phyloP scores from a whole-genome alignment of 2,329 filamentous ascomycete genomes.

The Zymoseptoria ardabiliae region DNA sequence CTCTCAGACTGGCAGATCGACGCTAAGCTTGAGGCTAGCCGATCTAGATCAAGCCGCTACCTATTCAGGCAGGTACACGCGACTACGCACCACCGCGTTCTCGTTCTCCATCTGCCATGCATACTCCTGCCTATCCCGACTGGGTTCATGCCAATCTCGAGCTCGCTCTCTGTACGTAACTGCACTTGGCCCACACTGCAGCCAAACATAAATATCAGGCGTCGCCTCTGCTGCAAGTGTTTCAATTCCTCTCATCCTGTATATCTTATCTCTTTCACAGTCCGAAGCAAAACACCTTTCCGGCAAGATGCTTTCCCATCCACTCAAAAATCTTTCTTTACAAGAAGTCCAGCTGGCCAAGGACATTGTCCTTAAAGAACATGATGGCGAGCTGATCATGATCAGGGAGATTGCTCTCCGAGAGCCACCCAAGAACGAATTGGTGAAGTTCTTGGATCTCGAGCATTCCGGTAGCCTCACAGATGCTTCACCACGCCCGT shows the following conservation, averaged over 20 bases:
- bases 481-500: conserved; percentile 18
- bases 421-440: conserved; percentile 25
- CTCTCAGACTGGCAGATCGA: neutral
- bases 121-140: no score
- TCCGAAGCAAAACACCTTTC: neutral
- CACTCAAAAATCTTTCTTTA: conserved; percentile 17
- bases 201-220: neutral
- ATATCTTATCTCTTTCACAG: neutral
- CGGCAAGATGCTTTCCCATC: conserved; percentile 11
- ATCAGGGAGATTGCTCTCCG: conserved; percentile 26
- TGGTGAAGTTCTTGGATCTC: conserved; percentile 22
- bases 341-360: conserved; percentile 18
- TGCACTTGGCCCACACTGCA: neutral
- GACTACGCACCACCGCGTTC: neutral
- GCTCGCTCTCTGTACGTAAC: no score
- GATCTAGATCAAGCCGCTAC: neutral
- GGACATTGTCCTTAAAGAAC: conserved; percentile 16
- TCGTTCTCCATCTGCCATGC: no score
- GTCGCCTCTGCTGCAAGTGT: neutral
- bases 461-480: conserved; percentile 23
- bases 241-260: neutral
- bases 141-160: no score
- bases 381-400: conserved; percentile 19
- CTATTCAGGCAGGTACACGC: neutral
- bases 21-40: neutral